Percentiles rank a stretch among this genome's conserved stretches.
phyloP scores from a whole-genome alignment of 371 early-diverging fungal genomes.

The Gilbertella persicaria region DNA sequence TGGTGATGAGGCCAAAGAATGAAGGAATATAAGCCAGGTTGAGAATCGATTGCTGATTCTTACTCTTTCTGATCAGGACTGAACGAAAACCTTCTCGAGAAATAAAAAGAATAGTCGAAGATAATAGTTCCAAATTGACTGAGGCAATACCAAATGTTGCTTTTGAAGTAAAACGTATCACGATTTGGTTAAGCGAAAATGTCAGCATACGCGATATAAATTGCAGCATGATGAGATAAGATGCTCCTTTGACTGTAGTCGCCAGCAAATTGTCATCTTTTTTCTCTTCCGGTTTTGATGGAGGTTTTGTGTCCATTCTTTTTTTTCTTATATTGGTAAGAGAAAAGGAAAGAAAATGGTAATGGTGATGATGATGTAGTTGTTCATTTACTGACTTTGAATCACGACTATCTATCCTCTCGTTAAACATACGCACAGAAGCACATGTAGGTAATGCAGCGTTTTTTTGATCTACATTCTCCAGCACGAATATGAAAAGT shows the following conservation, averaged over 20 bases:
- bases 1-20: constrained; percentile 58
- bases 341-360: too few relatives aligned
- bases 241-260: constrained; percentile 70
- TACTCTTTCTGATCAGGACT: constrained; percentile 65
- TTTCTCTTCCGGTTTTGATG: too few relatives aligned
- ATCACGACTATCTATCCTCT: too few relatives aligned
- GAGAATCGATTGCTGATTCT: constrained; percentile 62
- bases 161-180: constrained; percentile 67
- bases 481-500: too few relatives aligned
- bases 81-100: constrained; percentile 90
- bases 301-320: too few relatives aligned
- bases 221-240: constrained; percentile 77
- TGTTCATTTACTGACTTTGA: too few relatives aligned
- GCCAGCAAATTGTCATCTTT: constrained; percentile 29
- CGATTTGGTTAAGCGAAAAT: constrained; percentile 78
- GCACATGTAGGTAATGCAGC: too few relatives aligned
- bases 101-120: constrained; percentile 87
- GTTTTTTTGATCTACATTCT: too few relatives aligned
- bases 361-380: too few relatives aligned
- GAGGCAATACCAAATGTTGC: constrained; percentile 83
- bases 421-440: too few relatives aligned
- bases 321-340: too few relatives aligned
- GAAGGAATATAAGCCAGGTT: constrained; percentile 81
- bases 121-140: constrained; percentile 83
- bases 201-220: constrained; percentile 79